Conservation (phyloP, 2,329 filamentous ascomycete genomes). For the Coniochaeta sp. region DNA sequence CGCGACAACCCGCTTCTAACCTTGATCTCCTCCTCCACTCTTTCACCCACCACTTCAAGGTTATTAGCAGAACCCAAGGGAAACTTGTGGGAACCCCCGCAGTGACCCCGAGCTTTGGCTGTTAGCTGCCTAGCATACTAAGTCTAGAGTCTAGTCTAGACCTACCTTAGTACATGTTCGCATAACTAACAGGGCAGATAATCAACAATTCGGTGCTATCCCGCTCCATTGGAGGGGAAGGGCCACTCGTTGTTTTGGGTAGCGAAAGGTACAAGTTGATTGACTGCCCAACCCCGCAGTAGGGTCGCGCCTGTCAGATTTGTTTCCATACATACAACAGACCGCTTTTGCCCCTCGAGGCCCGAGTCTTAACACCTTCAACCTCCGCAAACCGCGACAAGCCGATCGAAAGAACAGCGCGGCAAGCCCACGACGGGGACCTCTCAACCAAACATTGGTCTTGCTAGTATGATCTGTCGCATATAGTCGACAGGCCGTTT, state of each 20-base stretch:
- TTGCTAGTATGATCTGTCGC: not conserved
- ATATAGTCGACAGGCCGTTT: not conserved
- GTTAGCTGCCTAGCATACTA: not conserved
- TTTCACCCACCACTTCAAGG: not conserved
- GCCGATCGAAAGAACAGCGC: conserved; percentile 7
- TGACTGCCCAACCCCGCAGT: conserved; percentile 4
- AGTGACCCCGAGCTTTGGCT: not conserved
- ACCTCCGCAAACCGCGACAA: conserved; percentile 23
- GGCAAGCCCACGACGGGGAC: conserved; percentile 5
- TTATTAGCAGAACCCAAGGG: not conserved
- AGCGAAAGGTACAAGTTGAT: not conserved
- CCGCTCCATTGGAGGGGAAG: not conserved
- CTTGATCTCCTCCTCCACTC: not conserved
- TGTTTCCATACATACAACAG: not conserved
- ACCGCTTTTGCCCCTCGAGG: conserved; percentile 1
- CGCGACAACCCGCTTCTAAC: conserved; percentile 1
- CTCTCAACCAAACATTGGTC: not conserved
- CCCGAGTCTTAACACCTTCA: conserved; percentile 14
- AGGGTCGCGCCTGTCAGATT: not conserved
- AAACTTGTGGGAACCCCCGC: not conserved
- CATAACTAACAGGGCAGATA: not conserved
- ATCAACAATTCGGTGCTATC: not conserved
- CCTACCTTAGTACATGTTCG: no score
- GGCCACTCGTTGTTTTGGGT: not conserved
- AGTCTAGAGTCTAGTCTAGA: no score